These are phyloP conservation scores for Talaromyces funiculosus DNA, from an alignment of 2,329 filamentous ascomycete genomes.

Conservation along the genomic window DNA sequence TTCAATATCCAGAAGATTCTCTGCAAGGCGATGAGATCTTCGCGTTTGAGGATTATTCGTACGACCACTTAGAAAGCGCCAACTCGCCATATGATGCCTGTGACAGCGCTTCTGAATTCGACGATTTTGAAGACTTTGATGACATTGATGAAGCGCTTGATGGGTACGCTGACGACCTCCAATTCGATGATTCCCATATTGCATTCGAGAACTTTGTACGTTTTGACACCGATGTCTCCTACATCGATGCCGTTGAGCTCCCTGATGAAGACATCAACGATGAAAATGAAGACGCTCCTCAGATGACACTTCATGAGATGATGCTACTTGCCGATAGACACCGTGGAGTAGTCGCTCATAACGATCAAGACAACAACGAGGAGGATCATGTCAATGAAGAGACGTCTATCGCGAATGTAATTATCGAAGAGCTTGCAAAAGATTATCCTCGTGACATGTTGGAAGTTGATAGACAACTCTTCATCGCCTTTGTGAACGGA, in stretches of 20 bases:
- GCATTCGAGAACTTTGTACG: constrained; percentile 32
- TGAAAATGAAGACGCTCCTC: constrained; percentile 12
- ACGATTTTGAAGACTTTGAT: constrained; percentile 20
- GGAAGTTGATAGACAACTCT: constrained; percentile 35
- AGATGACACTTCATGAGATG: constrained; percentile 39
- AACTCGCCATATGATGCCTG: constrained; percentile 7
- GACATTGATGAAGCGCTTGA: constrained; percentile 21
- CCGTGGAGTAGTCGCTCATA: neutral
- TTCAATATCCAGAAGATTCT: constrained; percentile 10
- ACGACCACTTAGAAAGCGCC: constrained; percentile 13
- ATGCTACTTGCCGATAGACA: constrained; percentile 29
- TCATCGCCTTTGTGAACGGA: constrained; percentile 39
- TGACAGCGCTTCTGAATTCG: constrained; percentile 6
- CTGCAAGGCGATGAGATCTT: constrained; percentile 13
- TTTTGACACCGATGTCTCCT: constrained; percentile 30
- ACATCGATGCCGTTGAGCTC: constrained; percentile 26
- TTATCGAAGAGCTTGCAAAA: constrained; percentile 9
- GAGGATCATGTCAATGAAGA: constrained; percentile 18
- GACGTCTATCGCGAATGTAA: constrained; percentile 16
- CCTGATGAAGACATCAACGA: constrained; percentile 23
- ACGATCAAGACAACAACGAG: neutral
- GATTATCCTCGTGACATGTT: constrained; percentile 34
- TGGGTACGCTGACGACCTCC: constrained; percentile 25
- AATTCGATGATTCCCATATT: constrained; percentile 34
- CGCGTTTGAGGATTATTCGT: constrained; percentile 9